Evolutionary conservation across 257 asterid genomes (phyloP).

Genomic region (Euphrasia confusa): DNA sequence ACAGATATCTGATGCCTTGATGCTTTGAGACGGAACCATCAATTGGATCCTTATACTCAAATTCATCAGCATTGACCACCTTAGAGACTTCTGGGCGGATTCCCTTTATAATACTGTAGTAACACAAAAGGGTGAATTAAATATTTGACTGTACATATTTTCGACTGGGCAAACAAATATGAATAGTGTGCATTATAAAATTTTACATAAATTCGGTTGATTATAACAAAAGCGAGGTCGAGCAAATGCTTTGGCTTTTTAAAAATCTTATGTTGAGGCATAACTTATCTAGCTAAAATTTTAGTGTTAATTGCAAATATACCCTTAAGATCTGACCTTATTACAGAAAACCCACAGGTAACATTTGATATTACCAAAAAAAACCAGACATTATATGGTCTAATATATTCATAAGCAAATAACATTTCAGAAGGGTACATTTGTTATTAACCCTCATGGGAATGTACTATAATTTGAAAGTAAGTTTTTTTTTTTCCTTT

Average conservation of each 20-base stretch:
- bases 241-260: neutral
- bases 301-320: neutral
- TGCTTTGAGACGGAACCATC: constrained; percentile 95
- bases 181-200: too few species aligned
- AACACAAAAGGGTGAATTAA: constrained; percentile 9
- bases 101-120: constrained; percentile 61
- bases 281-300: too few species aligned
- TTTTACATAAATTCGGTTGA: neutral
- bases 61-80: constrained; percentile 79
- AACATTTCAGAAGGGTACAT: too few species aligned
- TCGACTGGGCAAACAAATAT: too few species aligned
- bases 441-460: too few species aligned
- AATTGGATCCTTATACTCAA: constrained; percentile 94
- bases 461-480: too few species aligned
- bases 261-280: neutral
- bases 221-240: neutral
- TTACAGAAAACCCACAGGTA: too few species aligned
- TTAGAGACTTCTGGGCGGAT: constrained; percentile 61
- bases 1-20: constrained; percentile 90
- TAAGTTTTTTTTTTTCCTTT: too few species aligned
- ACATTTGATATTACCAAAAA: too few species aligned
- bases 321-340: too few species aligned
- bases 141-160: neutral
- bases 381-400: too few species aligned
- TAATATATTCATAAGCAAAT: too few species aligned